phyloP scores from a whole-genome alignment of 495 filamentous ascomycete genomes.

The Opeltia flavorubescens region DNA sequence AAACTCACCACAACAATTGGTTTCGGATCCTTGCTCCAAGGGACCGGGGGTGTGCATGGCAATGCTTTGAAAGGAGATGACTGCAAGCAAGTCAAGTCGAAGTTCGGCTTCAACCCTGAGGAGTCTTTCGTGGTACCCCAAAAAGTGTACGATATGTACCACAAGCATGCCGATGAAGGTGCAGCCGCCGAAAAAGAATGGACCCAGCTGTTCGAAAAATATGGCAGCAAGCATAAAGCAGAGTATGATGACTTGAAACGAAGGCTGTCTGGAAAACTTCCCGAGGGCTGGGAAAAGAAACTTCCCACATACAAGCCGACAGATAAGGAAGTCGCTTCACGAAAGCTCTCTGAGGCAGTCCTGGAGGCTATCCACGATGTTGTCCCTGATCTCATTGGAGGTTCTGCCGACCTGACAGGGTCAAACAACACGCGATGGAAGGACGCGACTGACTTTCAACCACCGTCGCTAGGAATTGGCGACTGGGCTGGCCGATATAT shows the following conservation, averaged over 20 bases:
- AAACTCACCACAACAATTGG: conserved; percentile 97
- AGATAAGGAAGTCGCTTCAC: conserved; percentile 73
- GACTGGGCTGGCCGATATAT: conserved; percentile 86
- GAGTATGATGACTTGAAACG: conserved; percentile 70
- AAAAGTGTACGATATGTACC: conserved; percentile 84
- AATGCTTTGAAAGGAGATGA: conserved; percentile 90
- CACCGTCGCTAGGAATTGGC: conserved; percentile 68
- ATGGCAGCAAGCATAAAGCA: conserved; percentile 57
- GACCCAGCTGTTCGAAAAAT: conserved; percentile 86
- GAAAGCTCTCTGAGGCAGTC: conserved; percentile 91
- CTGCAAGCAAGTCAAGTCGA: conserved; percentile 75
- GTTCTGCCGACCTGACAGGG: conserved; percentile 93
- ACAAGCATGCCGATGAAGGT: conserved; percentile 66
- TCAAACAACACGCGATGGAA: conserved; percentile 99
- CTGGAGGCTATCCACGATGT: conserved; percentile 73
- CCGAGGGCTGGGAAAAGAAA: conserved; percentile 92
- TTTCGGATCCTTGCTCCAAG: conserved; percentile 85
- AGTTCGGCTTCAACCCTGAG: conserved; percentile 92
- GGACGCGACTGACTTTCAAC: conserved; percentile 95
- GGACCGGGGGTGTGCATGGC: conserved; percentile 91
- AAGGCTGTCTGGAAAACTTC: conserved; percentile 69
- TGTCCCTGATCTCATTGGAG: conserved; percentile 84
- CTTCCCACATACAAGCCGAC: conserved; percentile 83
- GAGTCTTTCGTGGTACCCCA: conserved; percentile 89
- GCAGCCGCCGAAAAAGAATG: conserved; percentile 89